Evolutionary conservation across 148 eudicot genomes (phyloP).

Genomic region (Euryodendron excelsum): DNA sequence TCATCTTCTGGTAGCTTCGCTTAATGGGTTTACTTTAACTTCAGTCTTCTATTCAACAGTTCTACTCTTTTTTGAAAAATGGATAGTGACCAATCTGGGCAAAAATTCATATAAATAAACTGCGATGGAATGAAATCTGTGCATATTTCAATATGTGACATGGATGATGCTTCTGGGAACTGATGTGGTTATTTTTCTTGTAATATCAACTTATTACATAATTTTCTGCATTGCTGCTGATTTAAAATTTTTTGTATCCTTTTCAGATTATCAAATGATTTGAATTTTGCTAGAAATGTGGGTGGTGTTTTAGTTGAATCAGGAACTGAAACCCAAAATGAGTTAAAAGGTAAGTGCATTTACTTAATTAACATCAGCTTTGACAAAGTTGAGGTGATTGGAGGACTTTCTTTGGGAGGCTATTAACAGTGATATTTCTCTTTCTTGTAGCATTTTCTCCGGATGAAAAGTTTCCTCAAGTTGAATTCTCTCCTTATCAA

Average conservation of each 20-base stretch:
- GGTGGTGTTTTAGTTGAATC: slow-evolving; percentile 85
- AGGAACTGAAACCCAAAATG: slow-evolving; percentile 30
- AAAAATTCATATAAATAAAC: no score
- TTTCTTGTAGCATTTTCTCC: slow-evolving; percentile 78
- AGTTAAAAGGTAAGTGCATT: slow-evolving; percentile 45
- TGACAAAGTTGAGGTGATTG: not conserved
- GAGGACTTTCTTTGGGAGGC: not conserved
- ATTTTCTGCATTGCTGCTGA: not conserved
- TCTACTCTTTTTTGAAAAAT: not conserved
- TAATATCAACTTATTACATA: not conserved
- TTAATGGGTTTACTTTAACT: not conserved
- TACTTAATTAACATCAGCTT: not conserved
- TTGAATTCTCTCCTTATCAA: slow-evolving; percentile 75
- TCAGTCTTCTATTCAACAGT: not conserved
- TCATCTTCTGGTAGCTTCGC: not conserved
- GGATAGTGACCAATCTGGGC: not conserved
- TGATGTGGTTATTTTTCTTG: not conserved
- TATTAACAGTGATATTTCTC: slow-evolving; percentile 15
- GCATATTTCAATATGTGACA: not conserved
- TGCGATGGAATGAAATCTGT: no score
- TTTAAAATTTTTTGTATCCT: not conserved
- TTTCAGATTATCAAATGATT: slow-evolving; percentile 65
- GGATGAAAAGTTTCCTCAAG: slow-evolving; percentile 84
- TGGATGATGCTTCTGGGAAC: not conserved
- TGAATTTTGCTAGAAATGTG: slow-evolving; percentile 53